Percentiles rank a stretch among this genome's conserved stretches.
These are phyloP conservation scores for Pseudopyricularia javanii DNA, from an alignment of 2,329 filamentous ascomycete species.

Conservation along the genomic window DNA sequence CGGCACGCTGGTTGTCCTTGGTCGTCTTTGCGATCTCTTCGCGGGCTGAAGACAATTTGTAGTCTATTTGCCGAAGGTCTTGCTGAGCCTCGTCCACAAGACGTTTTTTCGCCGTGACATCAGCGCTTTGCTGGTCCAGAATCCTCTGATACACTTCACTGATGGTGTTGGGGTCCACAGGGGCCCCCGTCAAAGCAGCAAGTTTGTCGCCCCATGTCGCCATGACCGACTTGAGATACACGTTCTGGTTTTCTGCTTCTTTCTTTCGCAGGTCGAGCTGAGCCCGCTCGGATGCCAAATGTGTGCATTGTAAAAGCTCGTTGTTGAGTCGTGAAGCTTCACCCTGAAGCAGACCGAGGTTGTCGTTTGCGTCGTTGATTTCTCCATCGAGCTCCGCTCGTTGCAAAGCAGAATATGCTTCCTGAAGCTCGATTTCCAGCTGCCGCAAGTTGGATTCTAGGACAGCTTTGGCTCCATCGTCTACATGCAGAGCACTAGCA, in stretches of 20 bases:
- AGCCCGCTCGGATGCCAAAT: constrained; percentile 69
- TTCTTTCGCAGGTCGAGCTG: constrained; percentile 75
- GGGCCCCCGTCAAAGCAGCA: constrained; percentile 44
- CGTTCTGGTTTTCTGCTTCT: constrained; percentile 61
- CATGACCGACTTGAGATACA: constrained; percentile 65
- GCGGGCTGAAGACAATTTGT: constrained; percentile 52
- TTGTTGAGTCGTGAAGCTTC: constrained; percentile 58
- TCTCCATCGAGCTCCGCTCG: constrained; percentile 57
- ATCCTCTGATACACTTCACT: constrained; percentile 58
- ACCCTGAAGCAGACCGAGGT: constrained; percentile 58
- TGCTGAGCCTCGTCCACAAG: constrained; percentile 58
- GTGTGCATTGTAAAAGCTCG: constrained; percentile 77
- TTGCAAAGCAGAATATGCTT: constrained; percentile 50
- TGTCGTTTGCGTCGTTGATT: constrained; percentile 52
- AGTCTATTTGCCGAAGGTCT: constrained; percentile 67
- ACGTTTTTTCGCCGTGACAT: constrained; percentile 52
- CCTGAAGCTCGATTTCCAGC: constrained; percentile 48
- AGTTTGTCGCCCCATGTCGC: constrained; percentile 65
- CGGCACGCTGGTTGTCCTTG: constrained; percentile 48
- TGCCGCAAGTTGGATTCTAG: constrained; percentile 65
- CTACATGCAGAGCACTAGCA: constrained; percentile 61
- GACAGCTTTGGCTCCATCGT: constrained; percentile 72
- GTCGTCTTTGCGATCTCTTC: constrained; percentile 53
- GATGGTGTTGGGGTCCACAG: constrained; percentile 59
- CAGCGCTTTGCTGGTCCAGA: constrained; percentile 42